These are phyloP conservation scores for Penicillium cataractarum DNA, from an alignment of 495 filamentous ascomycete genomes.

Conservation along the genomic window DNA sequence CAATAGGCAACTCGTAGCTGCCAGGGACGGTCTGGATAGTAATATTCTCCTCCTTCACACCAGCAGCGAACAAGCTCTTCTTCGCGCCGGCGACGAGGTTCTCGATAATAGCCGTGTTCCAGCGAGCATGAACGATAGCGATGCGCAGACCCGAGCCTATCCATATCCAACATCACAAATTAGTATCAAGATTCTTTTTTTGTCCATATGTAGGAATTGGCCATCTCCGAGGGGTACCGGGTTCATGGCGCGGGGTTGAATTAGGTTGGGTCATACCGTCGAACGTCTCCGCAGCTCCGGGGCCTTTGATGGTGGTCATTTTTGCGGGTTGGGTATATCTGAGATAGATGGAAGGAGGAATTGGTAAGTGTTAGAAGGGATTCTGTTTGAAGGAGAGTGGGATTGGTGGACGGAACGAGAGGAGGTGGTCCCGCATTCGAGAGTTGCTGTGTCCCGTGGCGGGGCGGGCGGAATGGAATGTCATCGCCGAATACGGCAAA, in stretches of 20 bases:
- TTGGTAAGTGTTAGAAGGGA: not conserved
- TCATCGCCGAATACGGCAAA: constrained; percentile 23
- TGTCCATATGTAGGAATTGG: too few relatives aligned
- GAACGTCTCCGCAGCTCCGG: constrained; percentile 53
- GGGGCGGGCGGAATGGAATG: constrained; percentile 36
- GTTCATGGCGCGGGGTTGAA: not conserved
- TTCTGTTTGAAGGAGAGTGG: not conserved
- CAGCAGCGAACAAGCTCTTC: constrained; percentile 63
- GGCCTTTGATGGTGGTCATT: constrained; percentile 60
- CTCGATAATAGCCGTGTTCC: constrained; percentile 83
- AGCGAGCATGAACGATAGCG: constrained; percentile 92
- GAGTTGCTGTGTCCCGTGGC: constrained; percentile 5
- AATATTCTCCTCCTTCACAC: constrained; percentile 87
- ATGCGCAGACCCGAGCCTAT: constrained; percentile 82
- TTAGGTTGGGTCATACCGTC: constrained; percentile 50
- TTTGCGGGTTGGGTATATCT: not conserved
- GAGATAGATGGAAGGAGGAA: not conserved
- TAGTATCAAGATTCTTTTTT: not conserved
- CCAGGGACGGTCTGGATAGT: constrained; percentile 87
- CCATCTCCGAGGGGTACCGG: not conserved
- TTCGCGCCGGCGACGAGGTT: constrained; percentile 75
- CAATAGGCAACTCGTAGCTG: constrained; percentile 89
- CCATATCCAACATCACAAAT: constrained; percentile 5
- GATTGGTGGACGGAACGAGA: constrained; percentile 20
- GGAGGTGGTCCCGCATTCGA: constrained; percentile 5